Percentiles rank a stretch among this genome's conserved stretches.
Evolutionary conservation across 176 grass and related monocot genomes (phyloP).

Genomic region (Chloris gayana): DNA sequence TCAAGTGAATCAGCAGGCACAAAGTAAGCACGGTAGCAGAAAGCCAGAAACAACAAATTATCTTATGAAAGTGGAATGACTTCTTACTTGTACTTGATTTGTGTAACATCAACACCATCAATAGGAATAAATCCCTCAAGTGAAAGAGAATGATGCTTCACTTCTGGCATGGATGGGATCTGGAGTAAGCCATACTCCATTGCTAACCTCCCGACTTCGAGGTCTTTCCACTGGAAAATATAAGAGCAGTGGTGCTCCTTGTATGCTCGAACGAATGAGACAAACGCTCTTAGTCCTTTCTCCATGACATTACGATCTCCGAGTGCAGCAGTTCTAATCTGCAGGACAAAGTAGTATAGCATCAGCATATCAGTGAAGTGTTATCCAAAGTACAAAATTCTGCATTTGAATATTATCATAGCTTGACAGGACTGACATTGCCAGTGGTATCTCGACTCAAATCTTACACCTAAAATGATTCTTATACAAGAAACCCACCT

Average conservation of each 20-base stretch:
- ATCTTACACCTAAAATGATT: constrained; percentile 13
- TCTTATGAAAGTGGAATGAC: background rate
- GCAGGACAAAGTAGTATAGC: constrained; percentile 29
- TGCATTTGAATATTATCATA: constrained; percentile 10
- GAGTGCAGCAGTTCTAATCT: constrained; percentile 81
- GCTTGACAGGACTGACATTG: constrained; percentile 13
- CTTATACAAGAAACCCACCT: constrained; percentile 46
- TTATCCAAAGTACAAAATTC: constrained; percentile 10
- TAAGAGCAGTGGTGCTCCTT: constrained; percentile 97
- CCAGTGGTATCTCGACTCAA: constrained; percentile 22
- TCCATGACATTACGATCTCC: constrained; percentile 96
- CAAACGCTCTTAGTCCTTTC: constrained; percentile 90
- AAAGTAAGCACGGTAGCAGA: background rate
- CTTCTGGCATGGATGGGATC: constrained; percentile 91
- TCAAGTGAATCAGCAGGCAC: background rate
- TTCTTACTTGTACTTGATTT: constrained; percentile 96
- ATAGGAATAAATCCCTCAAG: constrained; percentile 71
- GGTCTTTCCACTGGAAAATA: constrained; percentile 94
- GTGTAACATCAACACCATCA: constrained; percentile 52
- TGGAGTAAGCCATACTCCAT: constrained; percentile 96
- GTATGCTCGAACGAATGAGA: constrained; percentile 89
- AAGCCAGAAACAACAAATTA: constrained; percentile 21
- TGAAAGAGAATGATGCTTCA: constrained; percentile 93
- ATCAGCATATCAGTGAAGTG: constrained; percentile 8
- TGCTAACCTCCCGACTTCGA: constrained; percentile 85